A percentile compares a stretch with the other conserved stretches of the same genome.
Conservation (phyloP, 306 rosid genomes). For the Potentilla sterilis region DNA sequence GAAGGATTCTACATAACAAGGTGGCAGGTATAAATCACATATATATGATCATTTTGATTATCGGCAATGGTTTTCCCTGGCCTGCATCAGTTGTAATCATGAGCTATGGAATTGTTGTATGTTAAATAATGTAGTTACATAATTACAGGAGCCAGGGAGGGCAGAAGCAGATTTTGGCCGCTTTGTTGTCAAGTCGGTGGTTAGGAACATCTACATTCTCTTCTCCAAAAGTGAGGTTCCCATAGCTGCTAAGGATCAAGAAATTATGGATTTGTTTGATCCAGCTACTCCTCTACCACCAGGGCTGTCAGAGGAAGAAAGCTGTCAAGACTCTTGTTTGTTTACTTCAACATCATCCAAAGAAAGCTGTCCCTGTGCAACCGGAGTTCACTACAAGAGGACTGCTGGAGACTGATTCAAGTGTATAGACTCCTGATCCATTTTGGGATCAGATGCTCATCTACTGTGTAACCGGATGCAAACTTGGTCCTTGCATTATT, state of each 20-base stretch:
- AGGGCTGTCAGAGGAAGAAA: slow-evolving; percentile 62
- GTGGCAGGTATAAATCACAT: slow-evolving; percentile 43
- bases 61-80: neutral
- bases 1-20: slow-evolving; percentile 49
- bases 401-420: no score
- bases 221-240: slow-evolving; percentile 58
- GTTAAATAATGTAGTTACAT: neutral
- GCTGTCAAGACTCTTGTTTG: no score
- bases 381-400: no score
- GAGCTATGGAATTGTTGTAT: neutral
- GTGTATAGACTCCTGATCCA: no score
- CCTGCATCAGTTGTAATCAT: neutral
- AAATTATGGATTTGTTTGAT: slow-evolving; percentile 31
- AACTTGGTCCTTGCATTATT: no score
- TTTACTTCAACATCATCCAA: no score
- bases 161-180: slow-evolving; percentile 62
- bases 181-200: slow-evolving; percentile 46
- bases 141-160: slow-evolving; percentile 43
- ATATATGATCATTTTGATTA: neutral
- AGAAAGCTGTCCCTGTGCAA: no score
- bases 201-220: slow-evolving; percentile 54
- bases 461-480: no score
- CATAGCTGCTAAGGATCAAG: slow-evolving; percentile 42
- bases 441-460: no score
- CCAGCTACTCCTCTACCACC: slow-evolving; percentile 53